Conservation (phyloP, 352 stramenopile species). For the Globisporangium cystogenes region DNA sequence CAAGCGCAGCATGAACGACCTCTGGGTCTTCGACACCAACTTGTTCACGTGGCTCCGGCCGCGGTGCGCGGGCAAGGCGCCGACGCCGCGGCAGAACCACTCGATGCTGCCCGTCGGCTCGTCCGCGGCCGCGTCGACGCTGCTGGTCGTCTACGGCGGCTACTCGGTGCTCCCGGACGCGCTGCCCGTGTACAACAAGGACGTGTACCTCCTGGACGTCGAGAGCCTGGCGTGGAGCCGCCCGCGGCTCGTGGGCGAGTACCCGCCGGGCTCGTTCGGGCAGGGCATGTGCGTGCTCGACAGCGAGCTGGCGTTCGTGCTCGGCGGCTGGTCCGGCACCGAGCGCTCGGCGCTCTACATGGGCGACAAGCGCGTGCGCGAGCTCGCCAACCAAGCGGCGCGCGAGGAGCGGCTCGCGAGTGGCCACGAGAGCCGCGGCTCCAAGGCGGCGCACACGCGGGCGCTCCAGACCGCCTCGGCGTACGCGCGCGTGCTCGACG, state of each 20-base stretch:
- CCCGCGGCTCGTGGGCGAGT: slow-evolving; percentile 62
- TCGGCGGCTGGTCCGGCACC: slow-evolving; percentile 74
- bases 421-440: slow-evolving; percentile 26
- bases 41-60: slow-evolving; percentile 74
- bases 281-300: slow-evolving; percentile 41
- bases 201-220: slow-evolving; percentile 64
- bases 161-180: slow-evolving; percentile 44
- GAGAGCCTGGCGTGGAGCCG: slow-evolving; percentile 55
- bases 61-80: slow-evolving; percentile 51
- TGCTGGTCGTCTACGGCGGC: slow-evolving; percentile 76
- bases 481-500: slow-evolving; percentile 54
- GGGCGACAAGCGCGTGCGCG: slow-evolving; percentile 62
- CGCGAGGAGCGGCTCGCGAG: slow-evolving; percentile 51
- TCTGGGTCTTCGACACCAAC: slow-evolving; percentile 67
- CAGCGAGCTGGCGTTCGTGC: slow-evolving; percentile 45
- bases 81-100: slow-evolving; percentile 69
- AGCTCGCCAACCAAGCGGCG: slow-evolving; percentile 44
- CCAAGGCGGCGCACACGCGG: slow-evolving; percentile 28
- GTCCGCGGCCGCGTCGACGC: slow-evolving; percentile 15
- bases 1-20: slow-evolving; percentile 64
- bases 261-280: slow-evolving; percentile 56
- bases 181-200: slow-evolving; percentile 70
- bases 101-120: slow-evolving; percentile 37
- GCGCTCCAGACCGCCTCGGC: slow-evolving; percentile 39
- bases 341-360: slow-evolving; percentile 73